Base-by-base conservation (phyloP, 495 filamentous ascomycete genomes). In the Aspergillus affinis region DNA sequence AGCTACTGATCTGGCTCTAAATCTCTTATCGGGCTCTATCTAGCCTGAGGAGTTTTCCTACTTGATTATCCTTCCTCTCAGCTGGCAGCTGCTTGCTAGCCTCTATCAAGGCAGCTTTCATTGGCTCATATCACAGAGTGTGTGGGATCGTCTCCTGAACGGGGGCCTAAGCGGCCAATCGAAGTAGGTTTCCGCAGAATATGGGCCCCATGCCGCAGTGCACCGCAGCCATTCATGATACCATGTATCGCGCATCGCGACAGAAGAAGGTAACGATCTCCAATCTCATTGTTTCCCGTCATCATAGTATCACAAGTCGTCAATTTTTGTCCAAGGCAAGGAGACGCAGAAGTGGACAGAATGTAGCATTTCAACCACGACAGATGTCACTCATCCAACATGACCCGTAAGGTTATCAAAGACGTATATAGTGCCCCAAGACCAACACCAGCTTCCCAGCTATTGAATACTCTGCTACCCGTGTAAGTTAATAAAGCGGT, bases 151-250 rank as follows among this genome's bases (percentile, higher is more conserved):
- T n/a, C n/a, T n/a, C n/a, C n/a, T n/a, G n/a, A n/a, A n/a, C n/a
- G n/a, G n/a, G n/a, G n/a, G n/a, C n/a, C 50, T 52, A 52, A 27
- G 50, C 50, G 50, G 50, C 50, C 50, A 52, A 52, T 52, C 50
- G 50, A 52, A 29, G 50, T 29, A 23, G 27, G 26, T 27, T 52
- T 17, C 50, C 18, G 32, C 29, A 26, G 52, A 41, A 55, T 55
- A 27, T 55, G 26, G 52, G 52, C 18, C 52, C 6, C 54, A 2
- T 45, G 48, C 54, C 54, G 54, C 54, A 48, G 54, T 27, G 54
- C 54, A 18, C 55, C 45, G 55, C 55, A 49, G 55, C n/a, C n/a
- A n/a, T n/a, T n/a, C n/a, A n/a, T n/a, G n/a, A n/a, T n/a, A n/a
- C n/a, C n/a, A n/a, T n/a, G n/a, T n/a, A n/a, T n/a, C n/a, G n/a